phyloP scores from a whole-genome alignment of 2,329 filamentous ascomycete species.

The Dactylellina leptospora region DNA sequence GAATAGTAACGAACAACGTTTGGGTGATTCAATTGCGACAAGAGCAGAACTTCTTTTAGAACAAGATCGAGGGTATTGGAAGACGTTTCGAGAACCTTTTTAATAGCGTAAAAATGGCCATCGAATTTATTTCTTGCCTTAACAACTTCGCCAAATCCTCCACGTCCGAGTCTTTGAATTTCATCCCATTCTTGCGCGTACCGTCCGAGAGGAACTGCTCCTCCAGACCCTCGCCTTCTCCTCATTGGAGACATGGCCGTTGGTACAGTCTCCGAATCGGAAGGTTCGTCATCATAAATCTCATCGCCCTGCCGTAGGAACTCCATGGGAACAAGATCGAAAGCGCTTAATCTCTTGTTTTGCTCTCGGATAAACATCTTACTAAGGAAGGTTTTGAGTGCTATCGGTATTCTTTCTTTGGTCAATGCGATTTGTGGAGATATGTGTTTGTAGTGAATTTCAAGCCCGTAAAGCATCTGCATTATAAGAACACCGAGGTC shows the following conservation, averaged over 20 bases:
- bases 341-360: constrained; percentile 84
- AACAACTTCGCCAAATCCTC: constrained; percentile 94
- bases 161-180: constrained; percentile 85
- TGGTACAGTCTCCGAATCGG: constrained; percentile 53
- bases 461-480: constrained; percentile 91
- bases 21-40: constrained; percentile 93
- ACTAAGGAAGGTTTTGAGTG: constrained; percentile 79
- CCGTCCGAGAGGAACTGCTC: constrained; percentile 63
- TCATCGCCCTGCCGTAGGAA: constrained; percentile 63
- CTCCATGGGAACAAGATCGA: constrained; percentile 71
- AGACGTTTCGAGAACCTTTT: constrained; percentile 89
- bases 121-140: constrained; percentile 95
- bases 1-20: constrained; percentile 90
- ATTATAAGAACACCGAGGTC: constrained; percentile 89
- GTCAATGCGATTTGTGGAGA: constrained; percentile 79
- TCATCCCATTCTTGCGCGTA: constrained; percentile 92
- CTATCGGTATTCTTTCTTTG: constrained; percentile 74
- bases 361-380: constrained; percentile 86
- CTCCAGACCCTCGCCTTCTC: constrained; percentile 32
- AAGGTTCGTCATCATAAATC: constrained; percentile 62
- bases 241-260: constrained; percentile 59
- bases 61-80: constrained; percentile 81
- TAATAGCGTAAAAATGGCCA: constrained; percentile 92
- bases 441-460: constrained; percentile 77
- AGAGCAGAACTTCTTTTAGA: constrained; percentile 81